phyloP scores from a whole-genome alignment of 75 land plant species.

The Pinus taeda region DNA sequence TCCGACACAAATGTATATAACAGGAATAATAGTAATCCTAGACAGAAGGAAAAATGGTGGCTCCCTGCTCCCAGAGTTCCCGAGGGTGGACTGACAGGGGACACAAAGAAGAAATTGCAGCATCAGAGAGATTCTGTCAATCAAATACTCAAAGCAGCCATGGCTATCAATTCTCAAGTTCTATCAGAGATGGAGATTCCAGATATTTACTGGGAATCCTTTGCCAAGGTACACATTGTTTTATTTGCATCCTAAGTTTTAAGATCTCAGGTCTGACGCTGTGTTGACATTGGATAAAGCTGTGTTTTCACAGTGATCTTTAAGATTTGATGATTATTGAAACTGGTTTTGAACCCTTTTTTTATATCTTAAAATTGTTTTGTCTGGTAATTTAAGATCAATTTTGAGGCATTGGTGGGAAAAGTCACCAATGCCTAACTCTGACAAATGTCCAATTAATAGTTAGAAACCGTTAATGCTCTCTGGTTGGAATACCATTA shows the following conservation, averaged over 20 bases:
- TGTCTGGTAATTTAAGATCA: too few species aligned
- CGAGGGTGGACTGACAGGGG: slow-evolving; percentile 58
- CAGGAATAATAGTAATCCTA: slow-evolving; percentile 15
- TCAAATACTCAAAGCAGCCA: slow-evolving; percentile 74
- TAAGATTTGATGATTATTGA: not conserved
- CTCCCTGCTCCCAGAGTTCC: slow-evolving; percentile 71
- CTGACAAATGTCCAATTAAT: too few species aligned
- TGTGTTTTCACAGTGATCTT: not conserved
- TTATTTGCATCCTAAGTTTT: not conserved
- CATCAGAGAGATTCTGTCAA: slow-evolving; percentile 63
- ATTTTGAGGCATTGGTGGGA: too few species aligned
- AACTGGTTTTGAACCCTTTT: not conserved
- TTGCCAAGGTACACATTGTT: slow-evolving; percentile 54
- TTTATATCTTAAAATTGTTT: too few species aligned
- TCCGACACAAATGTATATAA: slow-evolving; percentile 31
- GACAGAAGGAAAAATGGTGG: slow-evolving; percentile 89
- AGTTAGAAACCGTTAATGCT: too few species aligned
- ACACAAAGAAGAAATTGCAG: slow-evolving; percentile 49
- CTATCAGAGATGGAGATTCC: slow-evolving; percentile 78
- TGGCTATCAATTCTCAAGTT: slow-evolving; percentile 59
- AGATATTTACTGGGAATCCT: slow-evolving; percentile 42
- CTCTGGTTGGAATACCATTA: too few species aligned
- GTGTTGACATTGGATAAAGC: not conserved
- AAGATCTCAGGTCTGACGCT: not conserved
- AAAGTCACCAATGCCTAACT: too few species aligned